Evolutionary conservation across 202 grass and related monocot species (phyloP), one percentile per base, ranked within the genome.

Genomic region (Setaria italica): DNA sequence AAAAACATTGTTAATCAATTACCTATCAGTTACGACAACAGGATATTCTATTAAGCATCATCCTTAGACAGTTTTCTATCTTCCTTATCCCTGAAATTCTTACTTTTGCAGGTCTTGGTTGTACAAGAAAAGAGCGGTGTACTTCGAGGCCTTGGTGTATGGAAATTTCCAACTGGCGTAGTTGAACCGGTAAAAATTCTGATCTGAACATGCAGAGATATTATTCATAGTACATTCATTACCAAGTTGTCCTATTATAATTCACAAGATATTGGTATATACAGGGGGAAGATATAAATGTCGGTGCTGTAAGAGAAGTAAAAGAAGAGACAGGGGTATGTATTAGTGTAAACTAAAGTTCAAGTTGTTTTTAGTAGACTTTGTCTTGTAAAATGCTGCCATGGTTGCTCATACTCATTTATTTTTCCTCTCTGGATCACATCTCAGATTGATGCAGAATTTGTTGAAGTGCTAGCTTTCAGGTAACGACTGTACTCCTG

Each of bases 321-420:
- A 95, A 99, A 92, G 93, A 99, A 90, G 93, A 99, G 83, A 99
- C 93, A 10, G 96, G 96, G 86, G 96, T 99, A 95, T 85, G 91
- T 84, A 78, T 54, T 51, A 70, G 42, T 60, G 42, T 82, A 65
- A 45, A n/a, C 17, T 64, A 12, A 81, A 82, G 41, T 47, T 14
- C 35, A 33, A 76, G 3, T 60, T 83, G 37, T 82, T 35, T 80
- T 33, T 15, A 58, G 20, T 77, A 35, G 59, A 53, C 21, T 81
- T n/a, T 16, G 51, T 73, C 48, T 62, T 10, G 74, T 13, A 74
- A 78, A 70, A 49, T 85, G 0, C 21, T 82, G 13, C 46, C 37
- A 48, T 67, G 60, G 35, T 72, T 77, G 37, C 46, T 84, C 25
- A 62, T 88, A 56, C 25, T 72, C 34, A 2, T 81, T 39, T 62